Conservation (phyloP, 495 filamentous ascomycete species). For the Aspergillus ostianus region DNA sequence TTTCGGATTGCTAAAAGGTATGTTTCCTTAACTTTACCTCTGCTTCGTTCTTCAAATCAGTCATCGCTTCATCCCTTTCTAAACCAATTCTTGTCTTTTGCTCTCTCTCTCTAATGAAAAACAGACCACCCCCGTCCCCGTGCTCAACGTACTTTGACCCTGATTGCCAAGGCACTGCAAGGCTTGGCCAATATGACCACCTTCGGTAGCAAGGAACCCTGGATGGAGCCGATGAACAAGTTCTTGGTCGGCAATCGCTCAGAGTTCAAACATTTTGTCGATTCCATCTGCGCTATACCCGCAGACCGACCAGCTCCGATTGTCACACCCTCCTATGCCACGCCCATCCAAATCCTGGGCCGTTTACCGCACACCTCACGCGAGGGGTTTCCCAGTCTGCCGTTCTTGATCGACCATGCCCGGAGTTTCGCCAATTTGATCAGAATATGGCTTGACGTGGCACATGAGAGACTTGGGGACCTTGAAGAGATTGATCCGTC, state of each 20-base stretch:
- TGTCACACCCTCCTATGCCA: slow-evolving; percentile 85
- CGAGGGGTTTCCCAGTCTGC: slow-evolving; percentile 92
- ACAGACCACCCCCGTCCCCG: slow-evolving; percentile 80
- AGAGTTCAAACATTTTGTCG: slow-evolving; percentile 84
- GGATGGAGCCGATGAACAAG: slow-evolving; percentile 99
- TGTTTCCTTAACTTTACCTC: not conserved
- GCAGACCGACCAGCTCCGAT: slow-evolving; percentile 60
- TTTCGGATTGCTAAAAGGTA: slow-evolving; percentile 86
- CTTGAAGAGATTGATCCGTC: slow-evolving; percentile 39
- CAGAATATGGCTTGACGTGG: slow-evolving; percentile 77
- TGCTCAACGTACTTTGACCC: slow-evolving; percentile 86
- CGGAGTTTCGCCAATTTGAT: slow-evolving; percentile 86
- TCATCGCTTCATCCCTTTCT: too few relatives aligned
- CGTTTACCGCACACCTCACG: slow-evolving; percentile 77
- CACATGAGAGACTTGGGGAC: slow-evolving; percentile 34
- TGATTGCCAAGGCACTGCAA: slow-evolving; percentile 95
- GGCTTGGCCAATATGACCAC: slow-evolving; percentile 89
- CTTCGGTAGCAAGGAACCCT: slow-evolving; percentile 92
- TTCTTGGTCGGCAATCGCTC: slow-evolving; percentile 48
- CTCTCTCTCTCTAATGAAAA: slow-evolving; percentile 15
- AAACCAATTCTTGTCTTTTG: slow-evolving; percentile 6
- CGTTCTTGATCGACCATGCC: slow-evolving; percentile 89
- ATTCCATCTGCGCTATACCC: slow-evolving; percentile 79
- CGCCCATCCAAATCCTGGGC: slow-evolving; percentile 85
- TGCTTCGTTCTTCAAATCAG: slow-evolving; percentile 1